Evolutionary conservation across 106 monocot genomes (phyloP).

Genomic region (Xerophyta viscosa): DNA sequence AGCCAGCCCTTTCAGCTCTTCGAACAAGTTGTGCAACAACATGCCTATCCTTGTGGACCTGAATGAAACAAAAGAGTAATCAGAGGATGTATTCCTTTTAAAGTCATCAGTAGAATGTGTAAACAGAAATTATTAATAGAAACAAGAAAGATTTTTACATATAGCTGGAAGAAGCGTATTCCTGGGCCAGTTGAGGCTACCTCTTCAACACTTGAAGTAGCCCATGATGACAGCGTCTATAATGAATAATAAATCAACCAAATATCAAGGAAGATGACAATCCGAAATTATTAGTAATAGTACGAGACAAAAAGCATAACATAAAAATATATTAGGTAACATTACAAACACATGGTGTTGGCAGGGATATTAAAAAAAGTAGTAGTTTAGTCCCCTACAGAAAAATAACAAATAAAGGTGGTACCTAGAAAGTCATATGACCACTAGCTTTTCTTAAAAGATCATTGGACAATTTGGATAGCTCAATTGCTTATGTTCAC

Average conservation of each 20-base stretch:
- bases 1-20: constrained; percentile 60
- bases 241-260: background rate
- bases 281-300: background rate
- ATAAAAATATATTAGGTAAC: too few relatives aligned
- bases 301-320: background rate
- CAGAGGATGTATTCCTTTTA: too few relatives aligned
- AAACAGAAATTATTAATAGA: background rate
- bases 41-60: constrained; percentile 58
- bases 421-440: too few relatives aligned
- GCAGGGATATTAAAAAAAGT: too few relatives aligned
- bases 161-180: constrained; percentile 94
- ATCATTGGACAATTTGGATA: too few relatives aligned
- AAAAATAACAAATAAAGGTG: too few relatives aligned
- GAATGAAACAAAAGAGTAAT: too few relatives aligned
- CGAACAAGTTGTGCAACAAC: constrained; percentile 48
- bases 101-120: too few relatives aligned
- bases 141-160: constrained; percentile 26
- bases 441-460: too few relatives aligned
- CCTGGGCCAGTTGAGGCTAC: constrained; percentile 85
- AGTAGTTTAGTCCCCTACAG: too few relatives aligned
- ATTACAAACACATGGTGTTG: too few relatives aligned
- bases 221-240: constrained; percentile 71
- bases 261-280: background rate
- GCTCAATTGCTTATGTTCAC: too few relatives aligned
- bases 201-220: constrained; percentile 84